Evolutionary conservation across 495 filamentous ascomycete species (phyloP).

Genomic region (Neurospora sp.): DNA sequence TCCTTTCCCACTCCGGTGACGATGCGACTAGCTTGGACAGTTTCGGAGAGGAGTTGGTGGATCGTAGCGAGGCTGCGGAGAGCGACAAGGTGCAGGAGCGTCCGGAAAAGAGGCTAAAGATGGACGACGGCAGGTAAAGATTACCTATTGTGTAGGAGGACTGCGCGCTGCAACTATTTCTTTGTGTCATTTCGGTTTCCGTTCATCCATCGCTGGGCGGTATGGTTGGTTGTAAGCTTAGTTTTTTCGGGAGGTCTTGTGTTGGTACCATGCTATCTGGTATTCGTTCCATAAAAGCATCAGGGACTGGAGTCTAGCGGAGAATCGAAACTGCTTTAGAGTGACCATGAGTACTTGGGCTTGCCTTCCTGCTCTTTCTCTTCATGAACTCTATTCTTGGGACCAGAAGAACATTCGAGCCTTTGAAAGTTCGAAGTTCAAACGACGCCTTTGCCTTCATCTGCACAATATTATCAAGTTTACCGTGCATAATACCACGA

Average conservation of each 20-base stretch:
- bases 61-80: background rate
- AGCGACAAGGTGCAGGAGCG: background rate
- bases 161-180: background rate
- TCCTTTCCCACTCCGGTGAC: background rate
- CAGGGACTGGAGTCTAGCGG: background rate
- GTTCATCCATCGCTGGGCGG: background rate
- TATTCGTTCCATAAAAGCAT: background rate
- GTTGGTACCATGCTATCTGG: background rate
- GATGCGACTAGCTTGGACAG: background rate
- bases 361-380: background rate
- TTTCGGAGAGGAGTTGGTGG: background rate
- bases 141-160: background rate
- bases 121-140: background rate
- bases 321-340: background rate
- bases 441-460: background rate
- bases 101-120: background rate
- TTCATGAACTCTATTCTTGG: background rate
- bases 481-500: background rate
- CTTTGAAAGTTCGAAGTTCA: background rate
- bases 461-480: background rate
- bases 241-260: background rate
- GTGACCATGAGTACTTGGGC: background rate
- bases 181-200: background rate
- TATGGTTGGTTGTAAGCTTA: background rate
- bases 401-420: background rate